Evolutionary conservation across 495 filamentous ascomycete species (phyloP).

Genomic region (Aspergillus indologenus): DNA sequence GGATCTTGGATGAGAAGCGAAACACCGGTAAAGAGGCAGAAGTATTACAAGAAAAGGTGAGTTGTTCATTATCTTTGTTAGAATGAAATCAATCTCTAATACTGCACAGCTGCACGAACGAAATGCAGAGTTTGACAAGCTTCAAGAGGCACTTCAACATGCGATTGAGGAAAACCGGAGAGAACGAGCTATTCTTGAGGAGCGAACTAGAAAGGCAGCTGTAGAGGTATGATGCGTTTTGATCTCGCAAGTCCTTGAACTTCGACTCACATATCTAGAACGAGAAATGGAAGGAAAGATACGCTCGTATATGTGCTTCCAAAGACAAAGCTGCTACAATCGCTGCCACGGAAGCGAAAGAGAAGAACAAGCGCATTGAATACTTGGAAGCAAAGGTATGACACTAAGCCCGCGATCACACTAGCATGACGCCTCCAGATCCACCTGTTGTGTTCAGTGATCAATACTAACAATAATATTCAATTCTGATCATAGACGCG

Average conservation of each 20-base stretch:
- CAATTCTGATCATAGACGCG: slow-evolving; percentile 28
- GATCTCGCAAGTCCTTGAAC: too few relatives aligned
- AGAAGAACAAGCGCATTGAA: slow-evolving; percentile 34
- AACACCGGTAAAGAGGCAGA: slow-evolving; percentile 20
- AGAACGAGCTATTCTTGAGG: slow-evolving; percentile 20
- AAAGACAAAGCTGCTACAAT: slow-evolving; percentile 27
- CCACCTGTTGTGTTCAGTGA: neutral
- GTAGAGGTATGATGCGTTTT: slow-evolving; percentile 29
- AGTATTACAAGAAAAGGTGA: slow-evolving; percentile 30
- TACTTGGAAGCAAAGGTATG: slow-evolving; percentile 44
- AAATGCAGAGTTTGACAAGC: slow-evolving; percentile 19
- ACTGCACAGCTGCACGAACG: slow-evolving; percentile 15
- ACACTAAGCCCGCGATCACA: neutral
- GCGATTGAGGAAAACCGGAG: slow-evolving; percentile 20
- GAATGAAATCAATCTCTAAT: slow-evolving; percentile 9
- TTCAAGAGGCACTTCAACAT: slow-evolving; percentile 22
- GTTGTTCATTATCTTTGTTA: neutral
- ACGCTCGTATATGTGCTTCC: slow-evolving; percentile 21
- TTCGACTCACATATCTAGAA: neutral
- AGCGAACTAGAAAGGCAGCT: slow-evolving; percentile 3
- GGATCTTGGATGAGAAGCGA: slow-evolving; percentile 20
- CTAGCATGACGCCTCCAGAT: neutral
- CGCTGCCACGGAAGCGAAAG: slow-evolving; percentile 32
- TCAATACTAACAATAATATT: neutral
- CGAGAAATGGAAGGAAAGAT: slow-evolving; percentile 12